Evolutionary conservation across 305 asterid genomes (phyloP).

Genomic region (Caryopteris hybrid): DNA sequence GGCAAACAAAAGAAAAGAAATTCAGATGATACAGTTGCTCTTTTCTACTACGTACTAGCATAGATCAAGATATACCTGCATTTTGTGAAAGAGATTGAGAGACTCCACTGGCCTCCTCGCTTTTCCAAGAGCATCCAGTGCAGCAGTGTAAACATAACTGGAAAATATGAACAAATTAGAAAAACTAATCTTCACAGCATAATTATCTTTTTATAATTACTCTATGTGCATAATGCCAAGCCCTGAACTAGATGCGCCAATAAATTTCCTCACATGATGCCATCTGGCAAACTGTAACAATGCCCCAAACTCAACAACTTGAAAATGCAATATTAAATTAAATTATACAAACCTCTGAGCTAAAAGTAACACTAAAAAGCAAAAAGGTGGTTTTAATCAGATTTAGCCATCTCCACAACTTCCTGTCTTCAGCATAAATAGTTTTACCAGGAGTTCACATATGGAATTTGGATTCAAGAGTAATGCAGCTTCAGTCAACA

Average conservation of each 20-base stretch:
- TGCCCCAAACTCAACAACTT: background rate
- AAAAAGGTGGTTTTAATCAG: background rate
- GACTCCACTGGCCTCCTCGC: slow-evolving; percentile 96
- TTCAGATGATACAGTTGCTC: background rate
- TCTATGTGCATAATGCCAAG: background rate
- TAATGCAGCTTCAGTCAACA: background rate
- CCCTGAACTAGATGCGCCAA: background rate
- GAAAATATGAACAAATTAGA: slow-evolving; percentile 11
- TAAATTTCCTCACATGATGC: background rate
- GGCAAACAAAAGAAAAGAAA: background rate
- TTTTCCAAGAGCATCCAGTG: slow-evolving; percentile 84
- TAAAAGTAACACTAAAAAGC: background rate
- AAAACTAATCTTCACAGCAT: background rate
- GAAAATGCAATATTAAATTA: background rate
- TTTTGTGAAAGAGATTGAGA: slow-evolving; percentile 66
- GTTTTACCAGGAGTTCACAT: background rate
- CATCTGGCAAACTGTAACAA: background rate
- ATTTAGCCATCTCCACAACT: background rate
- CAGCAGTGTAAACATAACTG: slow-evolving; percentile 78
- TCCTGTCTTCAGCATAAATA: background rate
- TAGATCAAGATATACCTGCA: slow-evolving; percentile 58
- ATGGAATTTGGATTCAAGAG: background rate
- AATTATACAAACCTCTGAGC: background rate
- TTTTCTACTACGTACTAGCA: slow-evolving; percentile 4
- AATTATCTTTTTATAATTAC: background rate